These are phyloP conservation scores for Ceratobasidium theobromae DNA, from an alignment of 1,284 basidiomycete species.

Conservation along the genomic window DNA sequence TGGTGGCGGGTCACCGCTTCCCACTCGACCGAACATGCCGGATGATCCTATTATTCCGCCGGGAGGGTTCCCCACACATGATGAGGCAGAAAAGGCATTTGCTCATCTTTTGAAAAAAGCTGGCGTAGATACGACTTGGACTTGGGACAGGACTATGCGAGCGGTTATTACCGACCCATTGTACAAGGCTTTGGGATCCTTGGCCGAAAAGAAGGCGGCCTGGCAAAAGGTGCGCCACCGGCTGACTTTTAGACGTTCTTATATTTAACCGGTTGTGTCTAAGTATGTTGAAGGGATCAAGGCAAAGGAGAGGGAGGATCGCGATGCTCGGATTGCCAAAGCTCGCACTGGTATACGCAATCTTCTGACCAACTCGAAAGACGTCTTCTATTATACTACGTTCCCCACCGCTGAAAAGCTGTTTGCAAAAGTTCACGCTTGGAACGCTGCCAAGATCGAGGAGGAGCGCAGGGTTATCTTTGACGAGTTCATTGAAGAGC, in stretches of 20 bases:
- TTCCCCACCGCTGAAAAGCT: conserved; percentile 82
- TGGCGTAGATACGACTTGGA: conserved; percentile 88
- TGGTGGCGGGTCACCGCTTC: conserved; percentile 50
- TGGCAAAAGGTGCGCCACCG: conserved; percentile 76
- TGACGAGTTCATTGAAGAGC: conserved; percentile 82
- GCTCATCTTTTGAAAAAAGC: conserved; percentile 84
- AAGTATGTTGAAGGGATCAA: conserved; percentile 71
- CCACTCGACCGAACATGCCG: conserved; percentile 72
- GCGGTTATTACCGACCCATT: conserved; percentile 97
- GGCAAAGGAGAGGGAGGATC: conserved; percentile 74
- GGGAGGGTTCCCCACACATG: conserved; percentile 81
- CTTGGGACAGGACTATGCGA: conserved; percentile 98
- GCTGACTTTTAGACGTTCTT: neutral
- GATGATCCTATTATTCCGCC: conserved; percentile 84
- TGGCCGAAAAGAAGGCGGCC: conserved; percentile 91
- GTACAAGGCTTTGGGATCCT: conserved; percentile 90
- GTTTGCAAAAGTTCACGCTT: conserved; percentile 81
- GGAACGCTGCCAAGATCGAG: conserved; percentile 81
- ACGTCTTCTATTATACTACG: conserved; percentile 86
- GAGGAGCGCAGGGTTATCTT: conserved; percentile 83
- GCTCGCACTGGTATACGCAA: conserved; percentile 80
- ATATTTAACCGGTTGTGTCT: conserved; percentile 33
- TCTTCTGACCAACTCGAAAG: conserved; percentile 79
- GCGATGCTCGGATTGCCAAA: conserved; percentile 76
- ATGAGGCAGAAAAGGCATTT: conserved; percentile 94